Evolutionary conservation across 495 filamentous ascomycete genomes (phyloP), one percentile per base, ranked within the genome.

Genomic region (Collariella sp.): DNA sequence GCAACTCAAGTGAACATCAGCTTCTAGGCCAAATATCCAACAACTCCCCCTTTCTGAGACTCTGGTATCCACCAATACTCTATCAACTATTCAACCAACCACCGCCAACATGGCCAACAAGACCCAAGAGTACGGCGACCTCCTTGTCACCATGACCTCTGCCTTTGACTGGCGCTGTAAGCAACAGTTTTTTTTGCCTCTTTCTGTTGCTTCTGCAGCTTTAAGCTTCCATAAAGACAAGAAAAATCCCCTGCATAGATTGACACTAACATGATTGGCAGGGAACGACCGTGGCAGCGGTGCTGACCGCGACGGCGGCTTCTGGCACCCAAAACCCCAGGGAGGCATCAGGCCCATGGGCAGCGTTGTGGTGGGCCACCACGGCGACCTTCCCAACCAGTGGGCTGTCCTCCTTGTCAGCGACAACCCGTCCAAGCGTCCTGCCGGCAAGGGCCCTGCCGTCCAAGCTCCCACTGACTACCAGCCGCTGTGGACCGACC

Each of bases 331-430:
- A 18, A 45, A 36, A 10, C 12, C 29, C 13, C 23, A 53, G 18
- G 15, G 20, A 1, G 5, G 35, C 24, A 23, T 53, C 5, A 24
- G 50, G 3, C 36, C 50, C 24, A 15, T 44, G 11, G 50, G 50
- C 22, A 44, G 39, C 39, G 50, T 53, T 5, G 50, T 16, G 16
- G 10, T 38, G 3, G 4, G 3, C 6, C 5, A 40, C 40, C 15
- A 43, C 41, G 2, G 7, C 22, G 23, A 53, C 23, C 5, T 19
- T 13, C 4, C 4, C 18, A 31, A 43, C 39, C 36, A 41, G 6
- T 43, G 29, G 40, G 39, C 50, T 26, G 33, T 38, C n/a, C 40
- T 53, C 18, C 40, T 53, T n/a, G 23, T 53, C 40, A 40, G 50
- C 16, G 29, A 43, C 26, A 35, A 42, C 24, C 49, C 36, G 10